phyloP scores from a whole-genome alignment of 164 flowering plant species.

The Liquidambar formosana region DNA sequence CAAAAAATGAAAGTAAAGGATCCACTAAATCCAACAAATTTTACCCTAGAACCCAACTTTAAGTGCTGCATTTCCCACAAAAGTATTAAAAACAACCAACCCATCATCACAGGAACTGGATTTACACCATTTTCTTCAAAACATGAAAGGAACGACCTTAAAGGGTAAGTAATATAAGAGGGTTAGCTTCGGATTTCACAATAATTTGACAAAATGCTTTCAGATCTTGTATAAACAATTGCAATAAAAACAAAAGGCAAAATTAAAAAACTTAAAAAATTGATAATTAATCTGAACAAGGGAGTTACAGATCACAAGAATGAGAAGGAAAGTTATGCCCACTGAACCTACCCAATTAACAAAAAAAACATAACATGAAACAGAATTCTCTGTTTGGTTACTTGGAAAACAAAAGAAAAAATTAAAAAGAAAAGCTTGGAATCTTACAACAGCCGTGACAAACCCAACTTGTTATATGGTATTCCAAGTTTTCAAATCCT shows the following conservation, averaged over 20 bases:
- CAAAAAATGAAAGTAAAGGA: neutral
- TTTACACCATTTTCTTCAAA: neutral
- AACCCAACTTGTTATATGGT: neutral
- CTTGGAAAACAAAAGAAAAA: neutral
- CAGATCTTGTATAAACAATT: constrained; percentile 12
- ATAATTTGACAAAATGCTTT: neutral
- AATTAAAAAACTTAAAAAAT: neutral
- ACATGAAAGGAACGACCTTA: neutral
- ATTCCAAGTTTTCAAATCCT: neutral
- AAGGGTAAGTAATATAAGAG: neutral
- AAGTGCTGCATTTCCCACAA: neutral
- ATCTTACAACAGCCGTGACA: neutral
- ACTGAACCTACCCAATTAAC: neutral
- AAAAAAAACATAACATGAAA: neutral
- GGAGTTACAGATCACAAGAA: neutral
- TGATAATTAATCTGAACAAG: neutral
- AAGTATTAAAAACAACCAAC: neutral
- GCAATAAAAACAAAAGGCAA: neutral
- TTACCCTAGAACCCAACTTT: neutral
- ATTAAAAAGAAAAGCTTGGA: neutral
- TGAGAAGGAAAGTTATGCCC: neutral
- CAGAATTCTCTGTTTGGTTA: neutral
- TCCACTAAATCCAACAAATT: neutral
- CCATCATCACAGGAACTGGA: neutral
- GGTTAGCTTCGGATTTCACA: neutral